These are phyloP conservation scores for Lobosporangium transversale DNA, from an alignment of 192 early-diverging fungal species.

Conservation along the genomic window DNA sequence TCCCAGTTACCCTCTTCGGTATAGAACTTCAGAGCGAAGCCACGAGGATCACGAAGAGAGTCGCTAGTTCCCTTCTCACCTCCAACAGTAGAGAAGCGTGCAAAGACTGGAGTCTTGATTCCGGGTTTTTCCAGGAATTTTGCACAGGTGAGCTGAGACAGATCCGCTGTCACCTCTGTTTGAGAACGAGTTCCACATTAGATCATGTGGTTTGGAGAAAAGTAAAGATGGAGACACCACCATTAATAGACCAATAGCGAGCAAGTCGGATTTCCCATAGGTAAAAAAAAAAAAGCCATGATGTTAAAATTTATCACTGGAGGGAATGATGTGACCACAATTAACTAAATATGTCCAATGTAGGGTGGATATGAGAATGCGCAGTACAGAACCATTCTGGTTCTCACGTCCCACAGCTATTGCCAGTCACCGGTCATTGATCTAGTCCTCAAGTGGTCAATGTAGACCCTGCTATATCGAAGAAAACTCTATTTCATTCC, in stretches of 20 bases:
- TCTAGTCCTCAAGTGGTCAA: background rate
- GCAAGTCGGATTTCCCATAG: background rate
- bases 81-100: slow-evolving; percentile 83
- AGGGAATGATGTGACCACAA: no score
- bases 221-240: no score
- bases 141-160: slow-evolving; percentile 75
- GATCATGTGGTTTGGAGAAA: background rate
- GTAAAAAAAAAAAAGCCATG: background rate
- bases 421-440: no score
- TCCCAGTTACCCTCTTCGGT: slow-evolving; percentile 91
- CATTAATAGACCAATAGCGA: background rate
- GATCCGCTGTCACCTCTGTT: slow-evolving; percentile 75
- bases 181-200: background rate
- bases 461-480: background rate
- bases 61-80: slow-evolving; percentile 81
- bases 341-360: no score
- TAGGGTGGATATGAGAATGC: background rate
- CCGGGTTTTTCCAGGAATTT: slow-evolving; percentile 76
- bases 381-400: no score
- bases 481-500: background rate
- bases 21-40: slow-evolving; percentile 87
- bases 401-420: no score
- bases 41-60: slow-evolving; percentile 83
- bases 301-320: no score
- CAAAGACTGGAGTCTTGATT: slow-evolving; percentile 84